Conservation (phyloP, 495 filamentous ascomycete genomes). For the Neurospora sp. region DNA sequence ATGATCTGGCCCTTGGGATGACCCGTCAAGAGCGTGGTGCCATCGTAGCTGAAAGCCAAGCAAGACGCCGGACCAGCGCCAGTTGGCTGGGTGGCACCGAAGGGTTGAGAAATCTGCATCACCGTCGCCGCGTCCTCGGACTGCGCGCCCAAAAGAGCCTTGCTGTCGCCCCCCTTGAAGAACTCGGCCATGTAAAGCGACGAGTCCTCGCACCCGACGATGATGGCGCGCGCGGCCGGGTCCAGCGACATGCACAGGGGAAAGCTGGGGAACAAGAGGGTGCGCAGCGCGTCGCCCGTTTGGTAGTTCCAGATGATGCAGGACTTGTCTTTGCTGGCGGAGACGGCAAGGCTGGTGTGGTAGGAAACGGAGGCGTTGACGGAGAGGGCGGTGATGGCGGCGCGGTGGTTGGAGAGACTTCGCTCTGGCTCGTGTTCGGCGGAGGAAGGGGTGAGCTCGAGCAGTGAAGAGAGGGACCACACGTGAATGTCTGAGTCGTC, state of each 20-base stretch:
- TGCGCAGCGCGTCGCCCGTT: constrained; percentile 62
- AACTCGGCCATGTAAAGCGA: constrained; percentile 74
- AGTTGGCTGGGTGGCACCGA: constrained; percentile 44
- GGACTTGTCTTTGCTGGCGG: constrained; percentile 68
- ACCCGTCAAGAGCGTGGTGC: constrained; percentile 70
- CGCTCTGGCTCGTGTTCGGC: constrained; percentile 48
- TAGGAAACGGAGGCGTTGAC: constrained; percentile 54
- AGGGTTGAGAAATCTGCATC: constrained; percentile 50
- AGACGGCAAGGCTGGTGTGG: constrained; percentile 63
- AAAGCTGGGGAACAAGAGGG: constrained; percentile 62
- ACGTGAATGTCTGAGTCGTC: constrained; percentile 81
- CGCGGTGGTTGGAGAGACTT: constrained; percentile 69
- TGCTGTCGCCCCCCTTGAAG: constrained; percentile 35
- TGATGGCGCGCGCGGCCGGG: constrained; percentile 72
- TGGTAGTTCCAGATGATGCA: constrained; percentile 86
- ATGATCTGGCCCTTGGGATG: constrained; percentile 70
- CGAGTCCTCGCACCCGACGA: constrained; percentile 74
- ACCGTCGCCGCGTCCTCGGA: constrained; percentile 39
- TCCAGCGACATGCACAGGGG: constrained; percentile 70
- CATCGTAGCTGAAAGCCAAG: constrained; percentile 66
- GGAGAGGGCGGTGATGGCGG: constrained; percentile 61
- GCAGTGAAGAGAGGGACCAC: constrained; percentile 69
- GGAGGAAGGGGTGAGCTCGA: constrained; percentile 43
- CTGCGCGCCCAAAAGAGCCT: constrained; percentile 45
- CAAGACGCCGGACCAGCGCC: constrained; percentile 48